These are phyloP conservation scores for Neurospora sp. DNA, from an alignment of 495 filamentous ascomycete genomes.

Conservation along the genomic window DNA sequence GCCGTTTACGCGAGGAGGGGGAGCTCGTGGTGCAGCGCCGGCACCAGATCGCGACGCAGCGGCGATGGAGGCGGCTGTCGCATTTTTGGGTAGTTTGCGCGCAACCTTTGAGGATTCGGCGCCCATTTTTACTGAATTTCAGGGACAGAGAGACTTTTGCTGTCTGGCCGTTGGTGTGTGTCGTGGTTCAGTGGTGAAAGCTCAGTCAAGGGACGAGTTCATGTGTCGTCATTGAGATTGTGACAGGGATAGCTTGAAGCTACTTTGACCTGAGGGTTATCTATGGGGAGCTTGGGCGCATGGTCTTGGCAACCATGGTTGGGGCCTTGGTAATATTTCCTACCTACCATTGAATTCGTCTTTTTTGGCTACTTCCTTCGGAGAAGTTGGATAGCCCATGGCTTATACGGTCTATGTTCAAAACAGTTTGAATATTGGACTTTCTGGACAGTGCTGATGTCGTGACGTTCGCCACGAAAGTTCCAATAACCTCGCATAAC, in stretches of 20 bases:
- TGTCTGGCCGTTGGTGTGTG: too few relatives aligned
- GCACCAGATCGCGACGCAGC: background rate
- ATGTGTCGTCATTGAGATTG: background rate
- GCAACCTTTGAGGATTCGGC: background rate
- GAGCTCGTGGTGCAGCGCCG: background rate
- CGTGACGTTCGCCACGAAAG: background rate
- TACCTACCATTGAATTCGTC: background rate
- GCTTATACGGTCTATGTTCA: background rate
- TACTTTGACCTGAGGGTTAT: background rate
- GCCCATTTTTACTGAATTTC: background rate
- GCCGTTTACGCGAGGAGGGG: background rate
- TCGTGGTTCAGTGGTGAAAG: background rate
- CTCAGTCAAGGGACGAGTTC: background rate
- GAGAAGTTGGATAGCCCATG: background rate
- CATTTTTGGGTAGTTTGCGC: background rate
- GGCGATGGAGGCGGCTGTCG: background rate
- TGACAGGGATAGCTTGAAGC: background rate
- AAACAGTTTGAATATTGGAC: background rate
- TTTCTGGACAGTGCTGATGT: background rate
- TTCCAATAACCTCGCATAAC: background rate
- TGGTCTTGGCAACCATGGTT: background rate
- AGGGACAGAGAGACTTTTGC: background rate
- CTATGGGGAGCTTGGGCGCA: background rate
- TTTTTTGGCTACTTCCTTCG: too few relatives aligned
- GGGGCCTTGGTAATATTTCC: background rate